phyloP scores from a whole-genome alignment of 805 yeast genomes.

The Cyberlindnera amylophila region DNA sequence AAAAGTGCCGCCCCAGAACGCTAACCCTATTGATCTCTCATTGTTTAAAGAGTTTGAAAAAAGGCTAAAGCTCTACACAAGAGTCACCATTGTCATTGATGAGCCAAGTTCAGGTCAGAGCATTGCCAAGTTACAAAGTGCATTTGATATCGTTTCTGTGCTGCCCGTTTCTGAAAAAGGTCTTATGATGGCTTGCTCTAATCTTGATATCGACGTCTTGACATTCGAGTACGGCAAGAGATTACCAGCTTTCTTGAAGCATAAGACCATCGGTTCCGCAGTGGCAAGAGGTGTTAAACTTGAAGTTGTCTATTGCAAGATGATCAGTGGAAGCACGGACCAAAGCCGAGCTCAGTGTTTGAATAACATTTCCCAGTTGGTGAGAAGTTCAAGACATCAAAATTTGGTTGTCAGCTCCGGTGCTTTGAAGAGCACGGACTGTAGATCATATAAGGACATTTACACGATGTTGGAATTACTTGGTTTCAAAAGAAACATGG shows the following conservation, averaged over 20 bases:
- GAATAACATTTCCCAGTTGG: conserved; percentile 65
- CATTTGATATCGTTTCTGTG: conserved; percentile 78
- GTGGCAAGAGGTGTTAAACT: conserved; percentile 76
- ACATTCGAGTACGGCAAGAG: conserved; percentile 64
- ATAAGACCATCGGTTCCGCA: conserved; percentile 81
- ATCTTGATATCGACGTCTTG: conserved; percentile 76
- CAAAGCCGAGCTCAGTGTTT: conserved; percentile 56
- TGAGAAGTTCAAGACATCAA: conserved; percentile 75
- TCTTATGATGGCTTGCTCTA: conserved; percentile 66
- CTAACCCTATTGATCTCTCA: conserved; percentile 40
- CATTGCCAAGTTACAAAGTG: conserved; percentile 35
- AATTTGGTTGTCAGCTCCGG: conserved; percentile 83
- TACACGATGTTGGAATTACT: conserved; percentile 59
- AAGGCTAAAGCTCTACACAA: conserved; percentile 50
- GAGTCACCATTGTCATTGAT: conserved; percentile 72
- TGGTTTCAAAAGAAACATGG: conserved; percentile 59
- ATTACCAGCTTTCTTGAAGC: conserved; percentile 74
- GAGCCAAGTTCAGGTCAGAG: conserved; percentile 77
- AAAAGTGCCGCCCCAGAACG: conserved; percentile 8
- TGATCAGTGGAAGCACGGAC: conserved; percentile 36
- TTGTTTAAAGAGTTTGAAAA: conserved; percentile 24
- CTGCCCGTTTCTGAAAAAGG: conserved; percentile 79
- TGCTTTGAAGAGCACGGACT: conserved; percentile 49
- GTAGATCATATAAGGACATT: conserved; percentile 69
- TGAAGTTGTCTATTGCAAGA: conserved; percentile 67